A percentile compares a stretch with the other conserved stretches of the same genome.
These are phyloP conservation scores for Starmerella asiatica DNA, from an alignment of 805 yeast genomes.

Conservation along the genomic window DNA sequence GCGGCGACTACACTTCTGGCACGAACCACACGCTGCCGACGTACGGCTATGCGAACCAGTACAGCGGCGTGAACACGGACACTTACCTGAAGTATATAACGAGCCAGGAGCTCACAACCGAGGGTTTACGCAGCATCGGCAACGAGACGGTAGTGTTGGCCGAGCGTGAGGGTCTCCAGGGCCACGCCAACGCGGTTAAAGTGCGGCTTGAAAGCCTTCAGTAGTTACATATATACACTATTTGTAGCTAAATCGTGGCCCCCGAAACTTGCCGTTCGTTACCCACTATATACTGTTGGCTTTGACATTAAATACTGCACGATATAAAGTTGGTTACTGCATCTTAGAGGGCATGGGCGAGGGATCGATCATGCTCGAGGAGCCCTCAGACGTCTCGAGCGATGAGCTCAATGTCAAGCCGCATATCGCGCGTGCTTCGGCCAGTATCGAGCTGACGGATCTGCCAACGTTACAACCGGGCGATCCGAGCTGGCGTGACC, in stretches of 20 bases:
- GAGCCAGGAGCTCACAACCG: slow-evolving; percentile 73
- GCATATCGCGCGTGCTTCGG: background rate
- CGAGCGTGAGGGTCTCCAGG: slow-evolving; percentile 91
- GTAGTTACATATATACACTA: background rate
- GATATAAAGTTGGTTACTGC: background rate
- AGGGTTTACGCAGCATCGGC: slow-evolving; percentile 83
- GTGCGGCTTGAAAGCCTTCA: slow-evolving; percentile 41
- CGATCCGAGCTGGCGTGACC: slow-evolving; percentile 1
- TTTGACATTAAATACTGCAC: background rate
- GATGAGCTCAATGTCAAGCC: slow-evolving; percentile 2
- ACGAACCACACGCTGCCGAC: slow-evolving; percentile 98
- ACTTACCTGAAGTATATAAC: slow-evolving; percentile 94
- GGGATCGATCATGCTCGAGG: slow-evolving; percentile 1
- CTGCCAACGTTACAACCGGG: slow-evolving; percentile 8
- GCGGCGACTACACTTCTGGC: slow-evolving; percentile 97
- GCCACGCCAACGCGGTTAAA: slow-evolving; percentile 92
- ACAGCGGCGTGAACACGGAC: slow-evolving; percentile 92
- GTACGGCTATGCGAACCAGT: slow-evolving; percentile 94
- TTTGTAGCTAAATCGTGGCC: no score
- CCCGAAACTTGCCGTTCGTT: no score
- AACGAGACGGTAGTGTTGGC: slow-evolving; percentile 93
- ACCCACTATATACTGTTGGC: background rate
- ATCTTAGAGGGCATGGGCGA: background rate
- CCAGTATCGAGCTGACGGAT: slow-evolving; percentile 7
- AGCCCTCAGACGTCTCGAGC: slow-evolving; percentile 7